Conservation (phyloP, 768 basidiomycete genomes). For the Bullera alba region DNA sequence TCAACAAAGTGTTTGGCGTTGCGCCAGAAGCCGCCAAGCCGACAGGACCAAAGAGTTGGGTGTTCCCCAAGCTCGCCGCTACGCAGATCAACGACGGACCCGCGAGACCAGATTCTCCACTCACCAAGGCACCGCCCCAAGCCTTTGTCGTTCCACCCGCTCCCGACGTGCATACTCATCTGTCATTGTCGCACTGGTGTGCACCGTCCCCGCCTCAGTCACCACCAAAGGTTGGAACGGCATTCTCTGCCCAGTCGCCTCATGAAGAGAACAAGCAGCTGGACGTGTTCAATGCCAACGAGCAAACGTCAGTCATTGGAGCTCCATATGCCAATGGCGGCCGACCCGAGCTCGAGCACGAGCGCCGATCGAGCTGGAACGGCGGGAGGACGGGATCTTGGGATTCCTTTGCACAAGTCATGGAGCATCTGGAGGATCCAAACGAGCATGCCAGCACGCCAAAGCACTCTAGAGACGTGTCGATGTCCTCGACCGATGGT, state of each 20-base stretch:
- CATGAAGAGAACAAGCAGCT: conserved; percentile 4
- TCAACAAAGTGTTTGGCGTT: conserved; percentile 29
- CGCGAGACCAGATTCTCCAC: conserved; percentile 28
- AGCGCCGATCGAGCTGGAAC: conserved; percentile 40
- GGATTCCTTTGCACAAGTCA: conserved; percentile 26
- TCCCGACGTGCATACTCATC: conserved; percentile 38
- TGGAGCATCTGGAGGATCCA: conserved; percentile 4
- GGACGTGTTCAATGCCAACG: too few relatives aligned
- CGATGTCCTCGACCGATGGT: conserved; percentile 15
- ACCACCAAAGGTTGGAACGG: conserved; percentile 25
- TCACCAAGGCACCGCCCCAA: conserved; percentile 24
- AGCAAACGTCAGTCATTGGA: conserved; percentile 26
- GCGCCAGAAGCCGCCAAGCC: background rate
- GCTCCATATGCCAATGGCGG: conserved; percentile 32
- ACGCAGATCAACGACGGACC: background rate
- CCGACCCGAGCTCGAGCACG: conserved; percentile 19
- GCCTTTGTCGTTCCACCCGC: conserved; percentile 28
- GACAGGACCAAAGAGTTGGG: conserved; percentile 24
- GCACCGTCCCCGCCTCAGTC: conserved; percentile 43
- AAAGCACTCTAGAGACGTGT: background rate
- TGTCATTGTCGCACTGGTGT: conserved; percentile 40
- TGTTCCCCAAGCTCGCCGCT: conserved; percentile 26
- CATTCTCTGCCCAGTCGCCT: conserved; percentile 2
- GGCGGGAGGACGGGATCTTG: conserved; percentile 25
- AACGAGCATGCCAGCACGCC: background rate